phyloP scores from a whole-genome alignment of 139 green algal genomes.

The Tetradesmus obliquus region DNA sequence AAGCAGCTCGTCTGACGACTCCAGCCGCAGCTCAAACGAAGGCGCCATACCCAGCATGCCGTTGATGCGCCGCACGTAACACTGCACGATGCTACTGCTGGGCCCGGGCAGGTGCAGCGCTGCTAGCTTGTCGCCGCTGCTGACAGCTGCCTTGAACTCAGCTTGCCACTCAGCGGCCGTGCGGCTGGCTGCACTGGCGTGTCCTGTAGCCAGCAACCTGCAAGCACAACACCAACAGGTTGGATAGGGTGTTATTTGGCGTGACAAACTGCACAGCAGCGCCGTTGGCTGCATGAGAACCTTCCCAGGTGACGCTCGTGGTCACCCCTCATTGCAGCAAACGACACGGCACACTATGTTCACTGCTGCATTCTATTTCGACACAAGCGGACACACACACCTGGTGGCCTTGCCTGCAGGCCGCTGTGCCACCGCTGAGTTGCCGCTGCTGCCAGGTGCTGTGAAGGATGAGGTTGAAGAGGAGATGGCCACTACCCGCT shows the following conservation, averaged over 20 bases:
- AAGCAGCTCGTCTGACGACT: conserved; percentile 78
- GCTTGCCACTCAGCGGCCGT: conserved; percentile 51
- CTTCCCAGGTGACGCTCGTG: too few relatives aligned
- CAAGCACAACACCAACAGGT: neutral
- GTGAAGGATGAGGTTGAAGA: neutral
- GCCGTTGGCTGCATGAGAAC: neutral
- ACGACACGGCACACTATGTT: too few relatives aligned
- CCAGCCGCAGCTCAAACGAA: conserved; percentile 72
- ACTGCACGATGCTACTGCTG: conserved; percentile 51
- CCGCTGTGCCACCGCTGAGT: neutral
- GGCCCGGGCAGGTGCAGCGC: conserved; percentile 49
- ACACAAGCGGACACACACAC: neutral
- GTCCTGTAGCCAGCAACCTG: conserved; percentile 8
- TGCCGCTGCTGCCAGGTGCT: neutral
- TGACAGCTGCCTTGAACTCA: conserved; percentile 38
- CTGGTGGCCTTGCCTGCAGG: neutral
- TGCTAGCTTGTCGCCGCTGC: conserved; percentile 32
- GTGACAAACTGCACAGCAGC: neutral
- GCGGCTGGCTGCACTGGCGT: conserved; percentile 4
- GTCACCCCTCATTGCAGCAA: too few relatives aligned
- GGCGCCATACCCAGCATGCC: conserved; percentile 16
- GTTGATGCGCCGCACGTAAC: conserved; percentile 46
- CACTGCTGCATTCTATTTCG: neutral
- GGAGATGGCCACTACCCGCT: conserved; percentile 2
- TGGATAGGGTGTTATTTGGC: neutral